phyloP scores from a whole-genome alignment of 306 rosid species.

The Leucaena leucocephala region DNA sequence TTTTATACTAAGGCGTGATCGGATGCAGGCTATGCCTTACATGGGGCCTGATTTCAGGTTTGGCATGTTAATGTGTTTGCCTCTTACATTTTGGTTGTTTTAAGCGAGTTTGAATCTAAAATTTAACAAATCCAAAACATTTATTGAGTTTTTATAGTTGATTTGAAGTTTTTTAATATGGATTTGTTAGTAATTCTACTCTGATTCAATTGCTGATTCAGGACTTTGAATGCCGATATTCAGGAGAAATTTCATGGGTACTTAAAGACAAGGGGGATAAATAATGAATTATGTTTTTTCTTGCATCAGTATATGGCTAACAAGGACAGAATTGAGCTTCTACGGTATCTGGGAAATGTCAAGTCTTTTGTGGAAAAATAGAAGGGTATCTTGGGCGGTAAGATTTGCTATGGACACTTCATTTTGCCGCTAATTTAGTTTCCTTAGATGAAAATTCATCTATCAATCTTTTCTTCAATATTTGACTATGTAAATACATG shows the following conservation, averaged over 20 bases:
- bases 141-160: background rate
- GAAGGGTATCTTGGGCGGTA: too few species aligned
- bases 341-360: conserved; percentile 54
- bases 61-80: background rate
- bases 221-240: conserved; percentile 58
- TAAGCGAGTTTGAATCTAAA: background rate
- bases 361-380: too few species aligned
- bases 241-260: conserved; percentile 54
- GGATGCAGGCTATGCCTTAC: conserved; percentile 52
- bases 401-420: too few species aligned
- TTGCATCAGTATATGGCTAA: conserved; percentile 40
- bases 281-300: conserved; percentile 66
- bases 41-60: conserved; percentile 85
- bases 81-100: background rate
- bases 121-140: background rate
- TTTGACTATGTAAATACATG: too few species aligned
- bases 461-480: too few species aligned
- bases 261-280: conserved; percentile 68
- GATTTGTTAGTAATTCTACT: conserved; percentile 24
- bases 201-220: conserved; percentile 40
- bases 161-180: conserved; percentile 24
- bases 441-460: too few species aligned
- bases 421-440: too few species aligned
- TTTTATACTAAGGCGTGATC: conserved; percentile 52
- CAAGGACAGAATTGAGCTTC: conserved; percentile 80